Evolutionary conservation across 441 rosid genomes (phyloP), one percentile per base, ranked within the genome.

Genomic region (Flueggea neowawraea): DNA sequence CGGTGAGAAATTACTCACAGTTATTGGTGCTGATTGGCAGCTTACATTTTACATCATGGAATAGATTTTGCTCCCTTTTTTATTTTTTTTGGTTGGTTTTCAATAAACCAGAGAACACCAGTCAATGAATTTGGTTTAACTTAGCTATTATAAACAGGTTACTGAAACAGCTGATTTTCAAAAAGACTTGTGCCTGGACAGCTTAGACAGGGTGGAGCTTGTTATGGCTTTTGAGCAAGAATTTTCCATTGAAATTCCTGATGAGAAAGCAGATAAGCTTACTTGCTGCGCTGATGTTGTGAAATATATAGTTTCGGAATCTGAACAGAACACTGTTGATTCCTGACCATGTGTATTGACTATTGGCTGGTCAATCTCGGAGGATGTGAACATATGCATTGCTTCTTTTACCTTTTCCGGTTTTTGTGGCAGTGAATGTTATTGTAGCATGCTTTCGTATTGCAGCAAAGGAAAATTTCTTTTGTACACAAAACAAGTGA

Each of bases 211-310:
- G 78, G 89, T 82, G 63, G 96, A 89, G 71, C 78, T 91, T 33
- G 88, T 89, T 14, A 91, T 91, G 97, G 96, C 96, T 63, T 74
- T 91, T 10, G 97, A 91, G 80, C 79, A 87, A 69, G 96, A 89
- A 64, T 87, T 91, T 75, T 85, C 88, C 12, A 65, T 87, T 12
- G 92, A 89, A 70, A 89, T 91, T 72, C 86, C 91, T 4, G 96
- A 89, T 15, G 90, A 89, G 58, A 78, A 80, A 53, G 88, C 87
- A 3, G 95, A 85, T 69, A 84, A 80, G 73, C 89, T 91, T 66
- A 63, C 82, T 48, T 91, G 85, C 74, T 91, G 97, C 60, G 85
- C 74, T 33, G 95, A 85, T 71, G 80, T 89, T 79, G 90, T 89
- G 10, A 81, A 51, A 52, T 91, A 79, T 74, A 72, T 91, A 6